phyloP scores from a whole-genome alignment of 331 rosid species.

The Ulmus americana region DNA sequence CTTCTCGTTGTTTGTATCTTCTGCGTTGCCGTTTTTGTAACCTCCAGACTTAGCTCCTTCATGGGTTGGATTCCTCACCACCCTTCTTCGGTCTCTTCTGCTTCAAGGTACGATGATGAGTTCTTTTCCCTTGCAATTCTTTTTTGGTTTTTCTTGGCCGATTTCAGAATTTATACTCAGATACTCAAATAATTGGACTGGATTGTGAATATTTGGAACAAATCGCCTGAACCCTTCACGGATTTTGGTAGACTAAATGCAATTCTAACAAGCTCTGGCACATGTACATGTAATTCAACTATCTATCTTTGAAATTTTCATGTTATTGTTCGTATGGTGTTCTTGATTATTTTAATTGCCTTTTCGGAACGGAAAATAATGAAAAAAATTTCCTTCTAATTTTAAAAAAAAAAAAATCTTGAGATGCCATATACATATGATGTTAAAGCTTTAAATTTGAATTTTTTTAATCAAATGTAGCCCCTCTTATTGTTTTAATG shows the following conservation, averaged over 20 bases:
- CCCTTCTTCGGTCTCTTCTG: constrained; percentile 32
- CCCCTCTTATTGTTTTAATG: no score
- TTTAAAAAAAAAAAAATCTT: no score
- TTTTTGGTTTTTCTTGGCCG: background rate
- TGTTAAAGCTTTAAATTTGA: no score
- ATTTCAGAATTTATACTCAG: background rate
- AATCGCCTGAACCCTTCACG: background rate
- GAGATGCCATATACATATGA: no score
- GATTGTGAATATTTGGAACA: background rate
- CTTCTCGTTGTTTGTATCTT: constrained; percentile 20
- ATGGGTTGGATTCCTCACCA: constrained; percentile 46
- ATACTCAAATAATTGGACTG: background rate
- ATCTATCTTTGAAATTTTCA: no score
- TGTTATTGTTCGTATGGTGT: no score
- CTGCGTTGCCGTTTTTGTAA: constrained; percentile 18
- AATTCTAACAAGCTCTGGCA: background rate
- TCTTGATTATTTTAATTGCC: no score
- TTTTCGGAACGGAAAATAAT: no score
- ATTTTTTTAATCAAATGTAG: no score
- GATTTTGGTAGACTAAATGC: background rate
- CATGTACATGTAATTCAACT: no score
- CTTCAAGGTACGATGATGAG: constrained; percentile 23
- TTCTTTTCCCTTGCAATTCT: background rate
- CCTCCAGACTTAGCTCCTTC: constrained; percentile 30
- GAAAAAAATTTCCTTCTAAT: no score